phyloP scores from a whole-genome alignment of 345 rosid genomes.

The Eucalyptus cloeziana region DNA sequence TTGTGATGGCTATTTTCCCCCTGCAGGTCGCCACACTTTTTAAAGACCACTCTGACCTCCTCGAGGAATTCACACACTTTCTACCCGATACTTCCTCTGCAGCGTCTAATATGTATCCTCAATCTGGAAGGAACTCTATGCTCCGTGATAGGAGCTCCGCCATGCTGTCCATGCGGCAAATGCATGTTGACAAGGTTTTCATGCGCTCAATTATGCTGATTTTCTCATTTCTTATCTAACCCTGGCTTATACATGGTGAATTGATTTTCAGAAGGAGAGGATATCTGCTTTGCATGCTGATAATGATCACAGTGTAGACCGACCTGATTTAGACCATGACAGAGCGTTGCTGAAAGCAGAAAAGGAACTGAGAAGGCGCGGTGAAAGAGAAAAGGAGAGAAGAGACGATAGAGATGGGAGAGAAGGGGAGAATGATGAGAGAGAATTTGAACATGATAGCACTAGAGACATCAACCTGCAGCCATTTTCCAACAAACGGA shows the following conservation, averaged over 20 bases:
- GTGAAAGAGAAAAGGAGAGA: constrained; percentile 61
- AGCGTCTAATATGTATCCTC: constrained; percentile 27
- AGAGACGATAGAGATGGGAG: constrained; percentile 66
- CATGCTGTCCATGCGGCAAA: constrained; percentile 38
- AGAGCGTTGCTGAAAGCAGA: constrained; percentile 36
- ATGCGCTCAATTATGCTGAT: neutral
- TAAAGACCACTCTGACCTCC: constrained; percentile 80
- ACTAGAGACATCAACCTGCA: constrained; percentile 50
- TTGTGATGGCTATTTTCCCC: neutral
- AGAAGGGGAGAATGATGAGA: constrained; percentile 38
- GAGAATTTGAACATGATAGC: constrained; percentile 51
- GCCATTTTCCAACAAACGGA: constrained; percentile 35
- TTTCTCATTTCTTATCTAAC: neutral
- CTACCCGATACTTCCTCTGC: constrained; percentile 80
- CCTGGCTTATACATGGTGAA: constrained; percentile 9
- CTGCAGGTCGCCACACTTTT: constrained; percentile 83
- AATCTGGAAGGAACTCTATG: constrained; percentile 40
- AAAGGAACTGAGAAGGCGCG: constrained; percentile 60
- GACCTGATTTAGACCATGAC: constrained; percentile 47
- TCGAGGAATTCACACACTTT: constrained; percentile 79
- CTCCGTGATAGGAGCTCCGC: constrained; percentile 55
- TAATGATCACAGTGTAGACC: constrained; percentile 42
- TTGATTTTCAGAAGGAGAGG: constrained; percentile 61
- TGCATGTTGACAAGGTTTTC: constrained; percentile 62
- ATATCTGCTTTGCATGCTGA: constrained; percentile 32